Conservation (phyloP, 225 moss, liverwort and hornwort species). For the Lunularia cruciata region DNA sequence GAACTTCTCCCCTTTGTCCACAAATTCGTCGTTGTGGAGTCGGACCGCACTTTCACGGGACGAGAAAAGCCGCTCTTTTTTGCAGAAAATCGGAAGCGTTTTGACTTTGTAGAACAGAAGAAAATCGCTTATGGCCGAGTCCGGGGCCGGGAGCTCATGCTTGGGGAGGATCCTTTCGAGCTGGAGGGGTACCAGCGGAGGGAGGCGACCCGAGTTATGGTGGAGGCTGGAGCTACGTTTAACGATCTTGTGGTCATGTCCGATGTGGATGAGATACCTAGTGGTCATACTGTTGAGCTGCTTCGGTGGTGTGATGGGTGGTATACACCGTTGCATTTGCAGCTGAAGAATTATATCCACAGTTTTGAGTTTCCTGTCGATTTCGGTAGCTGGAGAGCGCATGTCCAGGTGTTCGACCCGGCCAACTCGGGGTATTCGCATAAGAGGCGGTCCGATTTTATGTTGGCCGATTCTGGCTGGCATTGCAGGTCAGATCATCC, state of each 20-base stretch:
- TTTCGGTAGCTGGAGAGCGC: slow-evolving; percentile 62
- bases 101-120: slow-evolving; percentile 49
- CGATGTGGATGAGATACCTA: slow-evolving; percentile 76
- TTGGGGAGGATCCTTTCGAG: slow-evolving; percentile 55
- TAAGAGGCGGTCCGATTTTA: slow-evolving; percentile 51
- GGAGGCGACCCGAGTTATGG: slow-evolving; percentile 42
- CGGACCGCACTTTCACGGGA: slow-evolving; percentile 78
- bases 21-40: slow-evolving; percentile 71
- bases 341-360: slow-evolving; percentile 66
- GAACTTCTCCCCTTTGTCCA: slow-evolving; percentile 63
- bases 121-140: slow-evolving; percentile 52
- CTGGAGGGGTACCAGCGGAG: slow-evolving; percentile 52
- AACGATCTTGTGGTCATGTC: slow-evolving; percentile 75
- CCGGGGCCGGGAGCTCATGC: slow-evolving; percentile 35
- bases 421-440: slow-evolving; percentile 41
- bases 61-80: slow-evolving; percentile 59
- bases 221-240: slow-evolving; percentile 43
- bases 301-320: slow-evolving; percentile 75
- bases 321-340: slow-evolving; percentile 62
- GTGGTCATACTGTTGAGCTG: slow-evolving; percentile 60
- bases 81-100: slow-evolving; percentile 49
- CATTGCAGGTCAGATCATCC: slow-evolving; percentile 44
- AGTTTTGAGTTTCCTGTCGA: slow-evolving; percentile 78
- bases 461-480: slow-evolving; percentile 82
- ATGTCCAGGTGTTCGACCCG: slow-evolving; percentile 45